Evolutionary conservation across 768 basidiomycete genomes (phyloP), one percentile per base, ranked within the genome.

Genomic region (Dioszegia hungarica): DNA sequence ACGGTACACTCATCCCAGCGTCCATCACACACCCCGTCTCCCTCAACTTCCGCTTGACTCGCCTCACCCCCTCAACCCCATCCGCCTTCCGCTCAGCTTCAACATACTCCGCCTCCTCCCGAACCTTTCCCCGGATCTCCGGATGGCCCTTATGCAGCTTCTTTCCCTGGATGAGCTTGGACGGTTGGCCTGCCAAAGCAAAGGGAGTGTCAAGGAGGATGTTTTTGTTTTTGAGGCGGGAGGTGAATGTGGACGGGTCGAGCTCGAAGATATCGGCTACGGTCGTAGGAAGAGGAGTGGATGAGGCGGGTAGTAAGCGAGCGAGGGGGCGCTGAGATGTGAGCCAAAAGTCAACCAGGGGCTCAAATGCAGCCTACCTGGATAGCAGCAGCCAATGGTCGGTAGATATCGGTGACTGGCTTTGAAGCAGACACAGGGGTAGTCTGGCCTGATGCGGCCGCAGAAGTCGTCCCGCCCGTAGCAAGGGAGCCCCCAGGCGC

Each of bases 151-250:
- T 37, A 59, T 70, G 61, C 37, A 61, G 49, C 54, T 67, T 63
- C 31, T 63, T 59, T 10, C 70, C 69, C 22, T 14, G 54, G 3
- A 69, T 62, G 9, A 66, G 58, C 11, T 22, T 49, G n/a, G 57
- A 59, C 8, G 52, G 43, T 27, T 41, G 41, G 6, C 25, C 22
- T 2, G 49, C 43, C 4, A 54, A 8, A 12, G 58, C 41, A 20
- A 37, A 20, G 19, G 52, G 27, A 25, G 12, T 17, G 12, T 45
- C 44, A 20, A 63, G 55, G 8, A 67, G 39, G 27, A 75, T 38
- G 19, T 62, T 61, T 33, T 70, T 70, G 20, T 52, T 57, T 15
- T 62, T 47, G 4, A 75, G 54, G 46, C 74, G 65, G 5, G 65
- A 40, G 14, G 64, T 52, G 51, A 70, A 70, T 15, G 64, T 56